Evolutionary conservation across 768 basidiomycete species (phyloP).

Genomic region (Tylopilus sp.): DNA sequence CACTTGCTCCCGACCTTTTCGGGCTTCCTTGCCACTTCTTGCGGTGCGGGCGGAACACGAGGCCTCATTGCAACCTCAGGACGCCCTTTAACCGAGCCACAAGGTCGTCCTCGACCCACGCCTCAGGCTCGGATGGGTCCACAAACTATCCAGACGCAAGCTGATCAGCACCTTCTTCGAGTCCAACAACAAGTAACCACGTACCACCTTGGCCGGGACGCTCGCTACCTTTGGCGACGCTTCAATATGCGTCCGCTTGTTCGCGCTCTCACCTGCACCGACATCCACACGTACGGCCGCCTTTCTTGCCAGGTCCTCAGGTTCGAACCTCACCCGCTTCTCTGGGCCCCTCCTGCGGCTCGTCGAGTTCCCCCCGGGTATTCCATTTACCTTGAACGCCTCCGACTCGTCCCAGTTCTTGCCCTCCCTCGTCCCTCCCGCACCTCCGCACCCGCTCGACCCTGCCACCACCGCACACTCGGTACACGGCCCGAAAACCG

Average conservation of each 20-base stretch:
- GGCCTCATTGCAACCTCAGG: background rate
- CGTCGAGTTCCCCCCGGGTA: too few species aligned
- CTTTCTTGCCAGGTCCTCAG: conserved; percentile 6
- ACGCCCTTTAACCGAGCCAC: background rate
- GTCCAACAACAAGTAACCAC: background rate
- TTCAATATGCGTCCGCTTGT: background rate
- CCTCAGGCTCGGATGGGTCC: background rate
- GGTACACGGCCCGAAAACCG: background rate
- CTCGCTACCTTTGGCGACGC: background rate
- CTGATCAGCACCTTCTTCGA: background rate
- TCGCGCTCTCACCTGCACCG: background rate
- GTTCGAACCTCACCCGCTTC: conserved; percentile 7
- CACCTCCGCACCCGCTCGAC: background rate
- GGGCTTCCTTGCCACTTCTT: too few species aligned
- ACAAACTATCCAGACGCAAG: background rate
- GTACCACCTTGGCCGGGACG: background rate
- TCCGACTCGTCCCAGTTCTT: background rate
- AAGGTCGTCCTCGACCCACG: conserved; percentile 14
- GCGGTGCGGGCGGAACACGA: too few species aligned
- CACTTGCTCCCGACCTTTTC: too few species aligned
- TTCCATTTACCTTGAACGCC: background rate
- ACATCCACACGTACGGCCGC: background rate
- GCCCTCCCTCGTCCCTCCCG: background rate
- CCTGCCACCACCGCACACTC: conserved; percentile 3
- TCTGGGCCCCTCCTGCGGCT: background rate